A percentile compares a stretch with the other conserved stretches of the same genome.
phyloP scores from a whole-genome alignment of 2,329 filamentous ascomycete species.

The Diaporthe caulivora region DNA sequence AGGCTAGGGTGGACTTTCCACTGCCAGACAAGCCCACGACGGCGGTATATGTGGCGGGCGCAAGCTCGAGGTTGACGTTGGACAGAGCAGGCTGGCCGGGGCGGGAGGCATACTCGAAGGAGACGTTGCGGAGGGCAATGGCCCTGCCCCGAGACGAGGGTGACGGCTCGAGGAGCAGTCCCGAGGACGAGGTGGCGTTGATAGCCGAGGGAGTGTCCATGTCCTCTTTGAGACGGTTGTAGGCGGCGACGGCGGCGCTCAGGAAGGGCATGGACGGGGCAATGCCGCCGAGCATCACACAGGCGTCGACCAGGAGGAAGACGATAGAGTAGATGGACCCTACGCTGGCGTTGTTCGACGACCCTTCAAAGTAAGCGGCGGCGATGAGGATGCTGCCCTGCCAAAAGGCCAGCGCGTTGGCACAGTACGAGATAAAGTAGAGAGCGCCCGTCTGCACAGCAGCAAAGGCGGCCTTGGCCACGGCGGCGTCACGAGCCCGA shows the following conservation, averaged over 20 bases:
- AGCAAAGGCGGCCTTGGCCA: background rate
- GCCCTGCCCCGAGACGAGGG: background rate
- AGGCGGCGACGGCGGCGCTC: background rate
- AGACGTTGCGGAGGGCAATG: background rate
- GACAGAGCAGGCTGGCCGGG: background rate
- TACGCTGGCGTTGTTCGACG: background rate
- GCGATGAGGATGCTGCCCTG: slow-evolving; percentile 6
- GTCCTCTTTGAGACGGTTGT: background rate
- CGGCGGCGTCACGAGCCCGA: background rate
- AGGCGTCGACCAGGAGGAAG: background rate
- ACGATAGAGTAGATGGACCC: background rate
- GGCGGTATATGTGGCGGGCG: background rate
- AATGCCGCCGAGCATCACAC: slow-evolving; percentile 1
- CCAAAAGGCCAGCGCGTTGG: slow-evolving; percentile 4
- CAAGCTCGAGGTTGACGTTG: background rate
- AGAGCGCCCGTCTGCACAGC: background rate
- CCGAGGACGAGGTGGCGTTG: background rate
- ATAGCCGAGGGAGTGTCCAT: slow-evolving; percentile 5
- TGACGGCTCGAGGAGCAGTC: background rate
- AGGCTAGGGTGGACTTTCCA: background rate
- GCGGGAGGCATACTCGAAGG: background rate
- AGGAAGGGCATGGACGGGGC: slow-evolving; percentile 9
- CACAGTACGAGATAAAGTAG: slow-evolving; percentile 6
- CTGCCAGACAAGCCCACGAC: background rate
- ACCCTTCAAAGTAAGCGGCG: background rate